A percentile compares a stretch with the other conserved stretches of the same genome.
Evolutionary conservation across 2,329 filamentous ascomycete genomes (phyloP).

Genomic region (Septoria petroselini): DNA sequence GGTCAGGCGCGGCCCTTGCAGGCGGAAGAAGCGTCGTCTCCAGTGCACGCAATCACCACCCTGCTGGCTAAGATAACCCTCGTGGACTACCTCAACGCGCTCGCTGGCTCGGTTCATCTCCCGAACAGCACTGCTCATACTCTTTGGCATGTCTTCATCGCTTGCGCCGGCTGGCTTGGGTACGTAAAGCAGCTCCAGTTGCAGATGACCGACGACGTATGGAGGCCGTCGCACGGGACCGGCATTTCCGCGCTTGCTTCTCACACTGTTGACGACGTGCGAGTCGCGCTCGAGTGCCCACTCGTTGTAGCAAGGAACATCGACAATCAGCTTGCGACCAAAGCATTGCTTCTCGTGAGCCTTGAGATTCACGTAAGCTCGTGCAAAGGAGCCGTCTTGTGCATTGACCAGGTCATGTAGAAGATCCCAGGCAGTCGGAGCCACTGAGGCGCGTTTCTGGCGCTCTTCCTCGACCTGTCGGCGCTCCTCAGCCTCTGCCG

Average conservation of each 20-base stretch:
- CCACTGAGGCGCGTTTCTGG: conserved; percentile 56
- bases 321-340: conserved; percentile 80
- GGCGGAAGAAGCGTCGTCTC: conserved; percentile 96
- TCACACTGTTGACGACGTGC: conserved; percentile 75
- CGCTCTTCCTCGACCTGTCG: conserved; percentile 43
- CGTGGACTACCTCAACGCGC: conserved; percentile 68
- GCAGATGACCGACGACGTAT: conserved; percentile 94
- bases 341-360: conserved; percentile 87
- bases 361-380: conserved; percentile 89
- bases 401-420: conserved; percentile 78
- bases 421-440: conserved; percentile 78
- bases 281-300: conserved; percentile 85
- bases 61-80: conserved; percentile 91
- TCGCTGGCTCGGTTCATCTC: conserved; percentile 90
- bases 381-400: conserved; percentile 88
- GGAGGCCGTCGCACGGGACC: conserved; percentile 76
- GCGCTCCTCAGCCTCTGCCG: conserved; percentile 62
- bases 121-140: conserved; percentile 93
- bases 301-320: conserved; percentile 96
- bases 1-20: conserved; percentile 84
- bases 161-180: conserved; percentile 81
- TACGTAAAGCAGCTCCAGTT: conserved; percentile 90
- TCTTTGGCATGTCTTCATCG: conserved; percentile 98
- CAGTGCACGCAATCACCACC: conserved; percentile 99
- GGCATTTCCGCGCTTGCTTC: conserved; percentile 66